A percentile compares a stretch with the other conserved stretches of the same genome.
Evolutionary conservation across 805 yeast genomes (phyloP).

Genomic region (Metschnikowia orientalis): DNA sequence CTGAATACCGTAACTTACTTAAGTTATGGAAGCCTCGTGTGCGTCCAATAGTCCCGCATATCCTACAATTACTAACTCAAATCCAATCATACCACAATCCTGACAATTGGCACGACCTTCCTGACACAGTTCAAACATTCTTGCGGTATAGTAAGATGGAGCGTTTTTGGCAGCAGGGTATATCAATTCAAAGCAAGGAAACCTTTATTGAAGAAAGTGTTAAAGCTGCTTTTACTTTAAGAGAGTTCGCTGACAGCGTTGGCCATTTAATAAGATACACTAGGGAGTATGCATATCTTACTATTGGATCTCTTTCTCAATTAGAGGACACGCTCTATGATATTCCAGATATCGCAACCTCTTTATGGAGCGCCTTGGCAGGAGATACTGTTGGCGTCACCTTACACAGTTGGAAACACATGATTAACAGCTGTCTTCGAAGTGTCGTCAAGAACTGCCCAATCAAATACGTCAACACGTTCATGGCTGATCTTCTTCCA

Average conservation of each 20-base stretch:
- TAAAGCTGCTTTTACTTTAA: slow-evolving; percentile 85
- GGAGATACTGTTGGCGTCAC: slow-evolving; percentile 84
- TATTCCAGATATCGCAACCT: slow-evolving; percentile 71
- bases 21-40: slow-evolving; percentile 90
- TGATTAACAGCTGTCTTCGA: slow-evolving; percentile 84
- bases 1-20: slow-evolving; percentile 66
- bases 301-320: slow-evolving; percentile 84
- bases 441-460: slow-evolving; percentile 90
- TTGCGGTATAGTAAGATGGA: slow-evolving; percentile 87
- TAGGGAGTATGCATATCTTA: slow-evolving; percentile 88
- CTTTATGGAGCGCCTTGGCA: slow-evolving; percentile 83
- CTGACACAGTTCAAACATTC: slow-evolving; percentile 85
- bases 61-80: slow-evolving; percentile 80
- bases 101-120: slow-evolving; percentile 81
- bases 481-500: slow-evolving; percentile 77
- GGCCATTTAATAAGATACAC: slow-evolving; percentile 96
- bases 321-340: slow-evolving; percentile 85
- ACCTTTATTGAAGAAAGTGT: slow-evolving; percentile 92
- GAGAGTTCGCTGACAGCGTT: slow-evolving; percentile 97
- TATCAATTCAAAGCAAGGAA: slow-evolving; percentile 88
- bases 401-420: slow-evolving; percentile 94
- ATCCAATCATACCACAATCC: slow-evolving; percentile 95
- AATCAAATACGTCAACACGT: slow-evolving; percentile 54
- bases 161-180: slow-evolving; percentile 98
- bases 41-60: slow-evolving; percentile 86